A percentile compares a stretch with the other conserved stretches of the same genome.
These are phyloP conservation scores for Clarireedia homoeocarpa DNA, from an alignment of 2,329 filamentous ascomycete genomes.

Conservation along the genomic window DNA sequence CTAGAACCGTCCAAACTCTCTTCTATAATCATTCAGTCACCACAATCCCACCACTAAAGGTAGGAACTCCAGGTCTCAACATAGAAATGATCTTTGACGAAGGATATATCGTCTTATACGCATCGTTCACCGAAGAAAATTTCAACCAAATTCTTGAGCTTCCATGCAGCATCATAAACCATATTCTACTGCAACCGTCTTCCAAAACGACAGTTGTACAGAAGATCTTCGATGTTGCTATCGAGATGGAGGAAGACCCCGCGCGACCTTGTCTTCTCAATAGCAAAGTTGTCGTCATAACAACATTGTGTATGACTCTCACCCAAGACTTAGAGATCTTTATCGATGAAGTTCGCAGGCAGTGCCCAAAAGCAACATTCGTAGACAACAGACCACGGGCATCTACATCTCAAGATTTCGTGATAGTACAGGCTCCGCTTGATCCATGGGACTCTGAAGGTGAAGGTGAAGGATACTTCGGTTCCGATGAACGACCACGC, in stretches of 20 bases:
- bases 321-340: background rate
- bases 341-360: background rate
- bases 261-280: background rate
- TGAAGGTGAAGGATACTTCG: too few relatives aligned
- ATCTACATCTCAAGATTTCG: background rate
- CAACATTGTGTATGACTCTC: background rate
- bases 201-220: background rate
- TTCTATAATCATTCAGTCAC: conserved; percentile 7
- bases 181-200: background rate
- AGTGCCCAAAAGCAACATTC: background rate
- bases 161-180: background rate
- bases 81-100: conserved; percentile 1
- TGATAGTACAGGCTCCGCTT: too few relatives aligned
- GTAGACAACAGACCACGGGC: background rate
- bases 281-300: background rate
- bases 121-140: background rate
- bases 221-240: background rate
- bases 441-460: background rate
- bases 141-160: conserved; percentile 12
- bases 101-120: conserved; percentile 4
- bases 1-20: conserved; percentile 1
- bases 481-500: too few relatives aligned
- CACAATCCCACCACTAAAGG: background rate
- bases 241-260: background rate
- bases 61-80: conserved; percentile 1